Conservation (phyloP, 2,329 filamentous ascomycete species). For the Dactylellina leptospora region DNA sequence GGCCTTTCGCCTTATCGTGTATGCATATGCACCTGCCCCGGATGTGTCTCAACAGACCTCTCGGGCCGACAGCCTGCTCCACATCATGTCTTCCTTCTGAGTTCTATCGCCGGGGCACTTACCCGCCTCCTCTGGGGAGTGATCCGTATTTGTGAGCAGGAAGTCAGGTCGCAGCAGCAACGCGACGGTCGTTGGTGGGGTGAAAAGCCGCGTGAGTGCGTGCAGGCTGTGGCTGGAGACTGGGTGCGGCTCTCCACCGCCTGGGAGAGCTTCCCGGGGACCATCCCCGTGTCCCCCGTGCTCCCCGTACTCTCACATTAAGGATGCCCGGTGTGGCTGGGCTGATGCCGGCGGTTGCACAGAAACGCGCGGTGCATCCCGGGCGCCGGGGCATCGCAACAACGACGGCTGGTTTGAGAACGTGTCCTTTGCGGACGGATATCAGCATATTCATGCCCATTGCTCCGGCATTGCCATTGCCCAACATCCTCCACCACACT, state of each 20-base stretch:
- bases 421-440: slow-evolving; percentile 19
- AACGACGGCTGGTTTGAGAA: slow-evolving; percentile 20
- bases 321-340: not conserved
- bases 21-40: no score
- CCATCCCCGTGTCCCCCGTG: not conserved
- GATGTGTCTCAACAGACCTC: no score
- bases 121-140: not conserved
- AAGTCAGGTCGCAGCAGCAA: not conserved
- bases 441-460: slow-evolving; percentile 3
- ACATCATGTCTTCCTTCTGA: no score
- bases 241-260: no score
- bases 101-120: not conserved
- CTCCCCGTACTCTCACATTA: not conserved
- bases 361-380: not conserved
- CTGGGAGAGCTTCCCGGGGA: not conserved
- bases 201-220: no score
- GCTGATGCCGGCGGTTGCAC: slow-evolving; percentile 2
- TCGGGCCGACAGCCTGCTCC: no score
- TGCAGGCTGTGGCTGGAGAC: no score
- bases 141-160: not conserved
- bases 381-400: slow-evolving; percentile 13
- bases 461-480: not conserved
- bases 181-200: not conserved
- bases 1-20: no score
- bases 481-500: not conserved